These are phyloP conservation scores for Saturnispora gosingensis DNA, from an alignment of 805 yeast genomes.

Conservation along the genomic window DNA sequence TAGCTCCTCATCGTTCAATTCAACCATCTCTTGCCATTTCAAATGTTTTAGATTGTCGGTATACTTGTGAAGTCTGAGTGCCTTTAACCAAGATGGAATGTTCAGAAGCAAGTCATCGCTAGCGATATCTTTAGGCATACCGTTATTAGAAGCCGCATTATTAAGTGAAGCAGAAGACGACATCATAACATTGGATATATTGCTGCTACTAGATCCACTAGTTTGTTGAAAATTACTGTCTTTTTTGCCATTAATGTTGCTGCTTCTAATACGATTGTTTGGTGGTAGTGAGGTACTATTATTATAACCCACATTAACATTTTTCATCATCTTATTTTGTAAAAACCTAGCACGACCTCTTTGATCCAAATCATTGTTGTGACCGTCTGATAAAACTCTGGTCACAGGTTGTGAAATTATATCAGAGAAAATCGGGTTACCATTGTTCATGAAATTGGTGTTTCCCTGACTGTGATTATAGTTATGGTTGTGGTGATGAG, in stretches of 20 bases:
- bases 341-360: slow-evolving; percentile 10
- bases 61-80: slow-evolving; percentile 86
- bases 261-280: slow-evolving; percentile 6
- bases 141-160: slow-evolving; percentile 6
- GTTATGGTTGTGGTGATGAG: slow-evolving; percentile 1
- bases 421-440: background rate
- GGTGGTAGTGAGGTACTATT: slow-evolving; percentile 13
- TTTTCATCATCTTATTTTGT: slow-evolving; percentile 8
- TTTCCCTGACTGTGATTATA: slow-evolving; percentile 3
- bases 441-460: slow-evolving; percentile 7
- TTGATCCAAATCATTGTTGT: slow-evolving; percentile 16
- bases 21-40: slow-evolving; percentile 72
- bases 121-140: slow-evolving; percentile 39
- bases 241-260: background rate
- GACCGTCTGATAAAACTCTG: slow-evolving; percentile 24
- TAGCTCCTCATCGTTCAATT: slow-evolving; percentile 57
- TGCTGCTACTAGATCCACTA: background rate
- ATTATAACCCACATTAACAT: background rate
- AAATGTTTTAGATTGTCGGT: slow-evolving; percentile 71
- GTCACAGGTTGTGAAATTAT: slow-evolving; percentile 12
- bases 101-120: slow-evolving; percentile 53
- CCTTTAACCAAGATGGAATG: slow-evolving; percentile 87
- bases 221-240: background rate
- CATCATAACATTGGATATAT: background rate
- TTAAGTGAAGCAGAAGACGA: background rate